A percentile compares a stretch with the other conserved stretches of the same genome.
Evolutionary conservation across 2,329 filamentous ascomycete genomes (phyloP).

Genomic region (Diaporthe aspalathi): DNA sequence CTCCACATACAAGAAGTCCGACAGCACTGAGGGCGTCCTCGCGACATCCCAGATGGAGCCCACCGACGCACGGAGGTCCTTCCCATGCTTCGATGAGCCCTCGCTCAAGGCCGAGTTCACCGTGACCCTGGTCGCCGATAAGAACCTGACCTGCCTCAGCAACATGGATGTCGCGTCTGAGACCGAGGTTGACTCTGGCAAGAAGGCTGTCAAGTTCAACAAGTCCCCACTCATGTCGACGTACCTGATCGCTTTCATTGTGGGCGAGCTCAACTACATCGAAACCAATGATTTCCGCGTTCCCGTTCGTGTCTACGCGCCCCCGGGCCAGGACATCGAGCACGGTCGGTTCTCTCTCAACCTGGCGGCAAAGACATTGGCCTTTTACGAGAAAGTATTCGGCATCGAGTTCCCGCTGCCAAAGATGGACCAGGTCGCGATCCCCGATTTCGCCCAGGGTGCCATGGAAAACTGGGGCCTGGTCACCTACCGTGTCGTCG

Average conservation of each 20-base stretch:
- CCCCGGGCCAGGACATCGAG: constrained; percentile 88
- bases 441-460: constrained; percentile 94
- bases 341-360: constrained; percentile 92
- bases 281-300: constrained; percentile 93
- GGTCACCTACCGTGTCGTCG: constrained; percentile 93
- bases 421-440: constrained; percentile 97
- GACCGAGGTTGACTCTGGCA: constrained; percentile 76
- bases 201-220: constrained; percentile 92
- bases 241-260: constrained; percentile 92
- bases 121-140: constrained; percentile 89
- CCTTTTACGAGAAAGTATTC: constrained; percentile 96
- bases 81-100: constrained; percentile 97
- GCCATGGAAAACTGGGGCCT: constrained; percentile 99
- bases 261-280: constrained; percentile 93
- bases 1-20: constrained; percentile 86
- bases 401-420: constrained; percentile 87
- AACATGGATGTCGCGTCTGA: constrained; percentile 95
- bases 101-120: constrained; percentile 93
- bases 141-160: constrained; percentile 89
- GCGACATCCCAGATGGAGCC: constrained; percentile 97
- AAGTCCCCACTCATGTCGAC: constrained; percentile 95
- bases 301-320: constrained; percentile 93
- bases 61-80: constrained; percentile 90
- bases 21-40: constrained; percentile 83
- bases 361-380: constrained; percentile 87